Conservation (phyloP, 345 rosid species). For the Mercurialis annua region DNA sequence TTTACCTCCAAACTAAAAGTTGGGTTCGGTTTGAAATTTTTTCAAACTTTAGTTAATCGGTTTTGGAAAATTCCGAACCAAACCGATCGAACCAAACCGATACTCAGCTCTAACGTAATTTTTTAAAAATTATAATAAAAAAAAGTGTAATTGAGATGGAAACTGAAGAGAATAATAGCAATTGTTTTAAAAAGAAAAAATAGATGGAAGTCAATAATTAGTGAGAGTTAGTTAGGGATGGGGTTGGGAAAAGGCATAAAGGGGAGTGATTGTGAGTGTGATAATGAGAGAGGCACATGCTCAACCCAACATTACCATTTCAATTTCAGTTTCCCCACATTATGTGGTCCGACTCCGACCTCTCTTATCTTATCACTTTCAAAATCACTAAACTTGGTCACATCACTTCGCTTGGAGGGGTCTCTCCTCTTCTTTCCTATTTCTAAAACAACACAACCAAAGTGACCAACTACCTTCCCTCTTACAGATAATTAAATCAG, state of each 20-base stretch:
- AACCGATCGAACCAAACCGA: too few species aligned
- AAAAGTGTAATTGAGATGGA: too few species aligned
- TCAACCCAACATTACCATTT: constrained; percentile 33
- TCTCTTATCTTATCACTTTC: constrained; percentile 39
- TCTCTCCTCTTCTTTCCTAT: constrained; percentile 35
- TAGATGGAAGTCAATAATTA: constrained; percentile 50
- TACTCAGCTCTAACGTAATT: too few species aligned
- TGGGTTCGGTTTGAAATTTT: too few species aligned
- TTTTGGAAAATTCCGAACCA: too few species aligned
- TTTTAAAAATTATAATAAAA: too few species aligned
- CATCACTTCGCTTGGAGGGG: constrained; percentile 33
- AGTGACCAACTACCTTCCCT: constrained; percentile 50
- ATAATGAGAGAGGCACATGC: constrained; percentile 63
- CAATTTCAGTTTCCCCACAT: constrained; percentile 16
- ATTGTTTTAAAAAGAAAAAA: constrained; percentile 19
- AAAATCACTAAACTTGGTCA: constrained; percentile 48
- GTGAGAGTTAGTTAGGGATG: constrained; percentile 34
- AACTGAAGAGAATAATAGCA: too few species aligned
- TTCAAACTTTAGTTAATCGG: too few species aligned
- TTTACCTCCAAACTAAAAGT: too few species aligned
- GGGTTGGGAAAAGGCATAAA: constrained; percentile 32
- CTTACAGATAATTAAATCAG: too few species aligned
- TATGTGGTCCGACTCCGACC: constrained; percentile 44
- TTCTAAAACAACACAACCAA: constrained; percentile 27
- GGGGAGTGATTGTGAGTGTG: constrained; percentile 46